Evolutionary conservation across 345 rosid genomes (phyloP), one percentile per base, ranked within the genome.

Genomic region (Angophora floribunda): DNA sequence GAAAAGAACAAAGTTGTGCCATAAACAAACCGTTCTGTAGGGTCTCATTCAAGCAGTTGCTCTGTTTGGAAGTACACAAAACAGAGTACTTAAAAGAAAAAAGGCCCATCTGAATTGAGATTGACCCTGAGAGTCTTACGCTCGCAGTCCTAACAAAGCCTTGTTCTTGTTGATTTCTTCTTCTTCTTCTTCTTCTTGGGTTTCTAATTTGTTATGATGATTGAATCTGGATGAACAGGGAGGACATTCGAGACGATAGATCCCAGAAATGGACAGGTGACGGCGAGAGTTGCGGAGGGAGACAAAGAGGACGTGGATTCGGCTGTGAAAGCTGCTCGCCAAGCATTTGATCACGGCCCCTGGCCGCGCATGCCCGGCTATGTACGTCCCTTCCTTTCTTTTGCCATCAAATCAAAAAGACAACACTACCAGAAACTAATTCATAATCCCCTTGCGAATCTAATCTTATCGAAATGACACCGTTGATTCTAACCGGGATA

Each of bases 341-440:
- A 89, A 17, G 97, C 97, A 65, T 95, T 93, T 65, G 97, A 95
- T 51, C 85, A 91, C 63, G 97, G 97, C 32, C 96, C 95, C 26
- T 95, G 97, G 97, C 95, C 95, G 47, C 95, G 97, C 85, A 87
- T 93, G 89, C 52, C 94, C 53, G 97, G 96, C 59, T 91, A 57
- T 67, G 98, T 96, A 91, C 22, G 95, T 89, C 15, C 45, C 32
- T n/a, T 22, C 13, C 36, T 59, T 17, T 32, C 47, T 21, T 2
- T 70, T 70, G 8, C 80, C 80, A 36, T 32, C 47, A 70, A 32
- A 70, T 70, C 17, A 32, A 36, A 17, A 21, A 70, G 24, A 70
- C 45, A 8, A 70, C 8, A 19, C 44, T 47, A 17, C 47, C 16
- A 70, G 5, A 36, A 70, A 32, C 7, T 36, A 67, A 8, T 70